Percentiles rank a stretch among this genome's conserved stretches.
These are phyloP conservation scores for Penicillium waksmanii DNA, from an alignment of 495 filamentous ascomycete species.

Conservation along the genomic window DNA sequence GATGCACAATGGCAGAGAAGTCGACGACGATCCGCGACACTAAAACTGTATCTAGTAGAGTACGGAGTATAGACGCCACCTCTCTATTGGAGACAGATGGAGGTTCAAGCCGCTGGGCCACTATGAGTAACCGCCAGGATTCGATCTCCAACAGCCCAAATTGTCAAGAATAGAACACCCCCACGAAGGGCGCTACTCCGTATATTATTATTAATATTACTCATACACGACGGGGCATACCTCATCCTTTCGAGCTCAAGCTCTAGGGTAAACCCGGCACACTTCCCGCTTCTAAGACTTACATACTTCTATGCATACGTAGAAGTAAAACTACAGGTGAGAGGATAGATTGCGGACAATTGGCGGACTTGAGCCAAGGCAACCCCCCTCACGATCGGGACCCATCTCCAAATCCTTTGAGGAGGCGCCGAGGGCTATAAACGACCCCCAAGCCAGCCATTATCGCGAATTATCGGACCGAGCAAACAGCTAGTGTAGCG, in stretches of 20 bases:
- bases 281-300: too few species aligned
- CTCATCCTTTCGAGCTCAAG: too few species aligned
- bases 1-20: background rate
- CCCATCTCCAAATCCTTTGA: slow-evolving; percentile 4
- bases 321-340: background rate
- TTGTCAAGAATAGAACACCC: background rate
- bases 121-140: background rate
- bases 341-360: background rate
- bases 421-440: background rate
- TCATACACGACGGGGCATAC: too few species aligned
- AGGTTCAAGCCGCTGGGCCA: background rate
- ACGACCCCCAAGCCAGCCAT: background rate
- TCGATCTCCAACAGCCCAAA: background rate
- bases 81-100: background rate
- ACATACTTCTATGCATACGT: too few species aligned
- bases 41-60: background rate
- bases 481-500: slow-evolving; percentile 7
- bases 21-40: slow-evolving; percentile 1
- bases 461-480: slow-evolving; percentile 1
- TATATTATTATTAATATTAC: background rate
- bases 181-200: background rate
- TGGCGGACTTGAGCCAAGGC: background rate
- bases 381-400: slow-evolving; percentile 2
- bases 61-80: background rate
- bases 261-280: too few species aligned